Base-by-base conservation (phyloP, 306 rosid species). In the Lathyrus tuberosus region DNA sequence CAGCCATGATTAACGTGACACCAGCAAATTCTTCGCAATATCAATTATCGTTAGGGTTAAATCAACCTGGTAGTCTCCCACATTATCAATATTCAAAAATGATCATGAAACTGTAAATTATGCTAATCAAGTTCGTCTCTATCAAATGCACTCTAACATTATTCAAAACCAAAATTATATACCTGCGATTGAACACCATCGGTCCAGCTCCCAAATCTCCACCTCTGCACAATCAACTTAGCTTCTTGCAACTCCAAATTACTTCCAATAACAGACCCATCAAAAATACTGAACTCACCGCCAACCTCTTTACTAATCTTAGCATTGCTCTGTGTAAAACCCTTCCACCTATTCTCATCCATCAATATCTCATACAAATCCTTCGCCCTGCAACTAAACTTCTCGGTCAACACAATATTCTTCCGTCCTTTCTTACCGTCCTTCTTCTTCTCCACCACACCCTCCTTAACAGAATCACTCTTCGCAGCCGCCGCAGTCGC, bases 331-430 rank as follows among this genome's bases (percentile, higher is more conserved):
- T 86, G 96, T 5, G 95, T 89, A 30, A 94, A 91, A 7, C 99
- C 99, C 72, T 85, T 91, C 99, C 99, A 94, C 69, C 97, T 85
- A 68, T 94, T 94, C 74, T 94, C 99, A 73, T 94, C 99, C 96
- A 94, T 83, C 85, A 94, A 60, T 70, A 94, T 94, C 87, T 94
- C 99, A 78, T 38, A 94, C 79, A 94, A 17, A 79, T 86, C 77
- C 51, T 70, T 75, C 10, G 97, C 96, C 65, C 95, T 79, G 64
- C 99, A 94, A 77, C 85, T 91, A 8, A 94, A 94, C 86, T 78
- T 94, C 91, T 94, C 99, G 0, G 88, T 94, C 91, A 94, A 11
- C 16, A 65, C 79, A 56, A 94, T 88, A 5, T 84, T 84, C 81
- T 94, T 94, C 35, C 80, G 57, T 3, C 96, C 97, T 24, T 94